Conservation (phyloP, 1,284 basidiomycete genomes). For the Leccinum pachyderme region DNA sequence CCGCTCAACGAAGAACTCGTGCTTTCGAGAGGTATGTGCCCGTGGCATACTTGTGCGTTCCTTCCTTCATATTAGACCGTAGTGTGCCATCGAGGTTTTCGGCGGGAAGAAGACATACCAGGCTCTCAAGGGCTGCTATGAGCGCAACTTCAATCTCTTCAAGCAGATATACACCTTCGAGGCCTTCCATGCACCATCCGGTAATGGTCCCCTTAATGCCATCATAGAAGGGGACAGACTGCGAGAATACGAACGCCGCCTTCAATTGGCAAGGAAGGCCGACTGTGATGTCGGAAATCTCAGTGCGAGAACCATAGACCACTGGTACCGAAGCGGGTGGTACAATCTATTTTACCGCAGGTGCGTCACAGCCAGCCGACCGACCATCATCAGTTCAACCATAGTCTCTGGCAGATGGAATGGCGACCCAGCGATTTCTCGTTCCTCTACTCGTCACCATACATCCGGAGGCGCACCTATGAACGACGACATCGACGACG, state of each 20-base stretch:
- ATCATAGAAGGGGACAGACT: conserved; percentile 58
- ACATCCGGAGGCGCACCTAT: conserved; percentile 24
- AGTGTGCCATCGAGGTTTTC: conserved; percentile 70
- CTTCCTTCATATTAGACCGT: conserved; percentile 7
- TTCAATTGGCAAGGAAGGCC: conserved; percentile 58
- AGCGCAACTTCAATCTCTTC: conserved; percentile 76
- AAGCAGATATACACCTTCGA: conserved; percentile 75
- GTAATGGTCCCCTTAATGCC: conserved; percentile 37
- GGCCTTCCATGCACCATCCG: conserved; percentile 45
- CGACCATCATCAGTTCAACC: neutral
- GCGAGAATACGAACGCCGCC: conserved; percentile 61
- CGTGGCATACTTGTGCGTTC: neutral
- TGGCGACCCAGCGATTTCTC: conserved; percentile 56
- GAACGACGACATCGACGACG: conserved; percentile 46
- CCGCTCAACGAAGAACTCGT: conserved; percentile 73
- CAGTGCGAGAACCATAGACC: conserved; percentile 65
- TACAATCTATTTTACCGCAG: conserved; percentile 65
- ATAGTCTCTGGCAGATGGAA: conserved; percentile 46
- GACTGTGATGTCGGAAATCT: conserved; percentile 69
- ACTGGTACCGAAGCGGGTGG: conserved; percentile 74
- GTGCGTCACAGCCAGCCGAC: conserved; percentile 32
- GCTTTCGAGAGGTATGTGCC: conserved; percentile 63
- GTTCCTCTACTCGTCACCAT: conserved; percentile 40
- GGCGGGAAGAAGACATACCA: conserved; percentile 74
- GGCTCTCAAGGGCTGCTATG: conserved; percentile 76